These are phyloP conservation scores for Trichoderma harzianum DNA, from an alignment of 2,329 filamentous ascomycete genomes.

Conservation along the genomic window DNA sequence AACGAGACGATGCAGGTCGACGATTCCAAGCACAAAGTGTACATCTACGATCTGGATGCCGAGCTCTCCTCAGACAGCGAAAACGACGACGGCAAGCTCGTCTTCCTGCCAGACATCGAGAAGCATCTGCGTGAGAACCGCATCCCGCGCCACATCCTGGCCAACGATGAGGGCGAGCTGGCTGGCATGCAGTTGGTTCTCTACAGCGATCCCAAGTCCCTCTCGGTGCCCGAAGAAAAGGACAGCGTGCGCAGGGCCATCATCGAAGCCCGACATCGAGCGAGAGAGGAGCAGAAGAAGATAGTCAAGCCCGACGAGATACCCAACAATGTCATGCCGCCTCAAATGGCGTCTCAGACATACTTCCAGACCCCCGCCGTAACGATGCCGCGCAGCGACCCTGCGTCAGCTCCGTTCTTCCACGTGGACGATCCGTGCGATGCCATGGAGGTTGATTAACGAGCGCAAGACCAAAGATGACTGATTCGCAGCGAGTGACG, in stretches of 20 bases:
- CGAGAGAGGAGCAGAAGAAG: slow-evolving; percentile 54
- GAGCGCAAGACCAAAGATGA: not conserved
- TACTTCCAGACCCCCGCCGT: not conserved
- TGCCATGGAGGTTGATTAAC: slow-evolving; percentile 62
- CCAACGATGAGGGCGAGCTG: slow-evolving; percentile 52
- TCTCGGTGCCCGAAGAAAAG: slow-evolving; percentile 70
- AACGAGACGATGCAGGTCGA: slow-evolving; percentile 78
- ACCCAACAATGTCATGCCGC: not conserved
- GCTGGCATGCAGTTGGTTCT: slow-evolving; percentile 74
- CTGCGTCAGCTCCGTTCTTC: not conserved
- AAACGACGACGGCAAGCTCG: slow-evolving; percentile 55
- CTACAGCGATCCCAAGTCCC: slow-evolving; percentile 73
- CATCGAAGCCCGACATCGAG: slow-evolving; percentile 69
- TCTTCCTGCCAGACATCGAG: slow-evolving; percentile 83
- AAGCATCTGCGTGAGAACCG: slow-evolving; percentile 73
- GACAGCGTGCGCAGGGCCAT: slow-evolving; percentile 81
- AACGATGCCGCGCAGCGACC: not conserved
- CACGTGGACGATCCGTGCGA: slow-evolving; percentile 47
- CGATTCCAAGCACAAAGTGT: slow-evolving; percentile 81
- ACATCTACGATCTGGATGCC: slow-evolving; percentile 85
- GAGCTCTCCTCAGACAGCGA: slow-evolving; percentile 63
- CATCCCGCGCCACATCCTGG: slow-evolving; percentile 62
- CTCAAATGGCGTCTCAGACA: not conserved
- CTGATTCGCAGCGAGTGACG: not conserved
- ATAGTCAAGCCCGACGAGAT: slow-evolving; percentile 20